phyloP scores from a whole-genome alignment of 1,284 basidiomycete species.

The Ustilago trichophora region DNA sequence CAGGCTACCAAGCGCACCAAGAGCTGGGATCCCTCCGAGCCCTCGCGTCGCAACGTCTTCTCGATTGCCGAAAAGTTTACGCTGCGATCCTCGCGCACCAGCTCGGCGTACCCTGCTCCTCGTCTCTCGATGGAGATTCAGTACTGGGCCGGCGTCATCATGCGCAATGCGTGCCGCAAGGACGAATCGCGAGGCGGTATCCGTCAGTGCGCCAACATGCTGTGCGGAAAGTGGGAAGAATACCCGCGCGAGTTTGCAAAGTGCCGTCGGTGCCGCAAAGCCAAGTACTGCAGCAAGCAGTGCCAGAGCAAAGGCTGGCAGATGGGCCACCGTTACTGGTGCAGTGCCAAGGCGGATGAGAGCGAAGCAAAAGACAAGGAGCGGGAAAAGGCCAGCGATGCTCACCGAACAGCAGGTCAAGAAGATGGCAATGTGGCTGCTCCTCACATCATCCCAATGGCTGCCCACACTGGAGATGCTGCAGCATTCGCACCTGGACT shows the following conservation, averaged over 20 bases:
- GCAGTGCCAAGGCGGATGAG: constrained; percentile 62
- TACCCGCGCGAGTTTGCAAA: constrained; percentile 96
- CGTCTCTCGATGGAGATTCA: constrained; percentile 90
- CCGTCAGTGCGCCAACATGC: constrained; percentile 92
- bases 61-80: constrained; percentile 96
- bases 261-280: constrained; percentile 92
- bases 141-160: constrained; percentile 99
- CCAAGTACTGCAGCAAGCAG: constrained; percentile 97
- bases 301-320: constrained; percentile 98
- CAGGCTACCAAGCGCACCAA: constrained; percentile 35
- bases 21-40: constrained; percentile 56
- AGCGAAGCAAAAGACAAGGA: constrained; percentile 50
- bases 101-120: constrained; percentile 65
- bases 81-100: constrained; percentile 82
- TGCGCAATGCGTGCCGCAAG: constrained; percentile 98
- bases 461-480: constrained; percentile 2
- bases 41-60: constrained; percentile 74
- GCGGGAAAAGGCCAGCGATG: constrained; percentile 22
- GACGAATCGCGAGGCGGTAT: constrained; percentile 90
- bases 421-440: constrained; percentile 20
- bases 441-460: constrained; percentile 18
- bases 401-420: constrained; percentile 11
- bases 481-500: constrained; percentile 11
- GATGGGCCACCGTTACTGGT: constrained; percentile 85
- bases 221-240: constrained; percentile 90